Percentiles rank a stretch among this genome's conserved stretches.
Conservation (phyloP, 768 basidiomycete genomes). For the Tephrocybe sp. region DNA sequence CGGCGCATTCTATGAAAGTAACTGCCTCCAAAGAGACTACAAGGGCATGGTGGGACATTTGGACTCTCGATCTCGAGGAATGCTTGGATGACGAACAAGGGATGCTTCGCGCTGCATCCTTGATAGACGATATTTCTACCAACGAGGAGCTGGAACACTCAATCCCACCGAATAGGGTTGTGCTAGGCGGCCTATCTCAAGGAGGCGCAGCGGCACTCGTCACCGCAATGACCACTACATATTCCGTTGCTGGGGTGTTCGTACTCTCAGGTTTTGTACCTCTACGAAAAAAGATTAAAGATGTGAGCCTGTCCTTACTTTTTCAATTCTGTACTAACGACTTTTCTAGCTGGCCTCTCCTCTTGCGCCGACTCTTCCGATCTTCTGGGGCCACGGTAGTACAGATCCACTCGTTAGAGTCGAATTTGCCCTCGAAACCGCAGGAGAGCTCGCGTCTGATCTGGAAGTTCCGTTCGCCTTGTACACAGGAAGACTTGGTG, state of each 20-base stretch:
- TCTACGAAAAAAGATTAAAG: constrained; percentile 49
- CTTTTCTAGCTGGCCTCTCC: constrained; percentile 46
- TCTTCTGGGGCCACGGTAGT: constrained; percentile 77
- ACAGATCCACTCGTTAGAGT: constrained; percentile 59
- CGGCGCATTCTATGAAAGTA: constrained; percentile 35
- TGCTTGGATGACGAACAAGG: constrained; percentile 56
- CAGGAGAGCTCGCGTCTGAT: constrained; percentile 45
- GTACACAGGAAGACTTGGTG: not conserved
- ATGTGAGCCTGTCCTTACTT: constrained; percentile 36
- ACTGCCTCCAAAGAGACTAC: constrained; percentile 39
- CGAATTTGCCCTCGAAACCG: constrained; percentile 43
- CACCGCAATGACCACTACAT: constrained; percentile 48
- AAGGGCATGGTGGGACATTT: constrained; percentile 61
- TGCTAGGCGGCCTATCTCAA: constrained; percentile 75
- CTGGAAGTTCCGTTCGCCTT: constrained; percentile 39
- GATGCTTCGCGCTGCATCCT: constrained; percentile 47
- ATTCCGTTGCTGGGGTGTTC: constrained; percentile 58
- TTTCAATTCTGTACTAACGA: too few species aligned
- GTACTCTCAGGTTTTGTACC: constrained; percentile 66
- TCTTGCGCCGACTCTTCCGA: constrained; percentile 49
- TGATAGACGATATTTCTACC: constrained; percentile 57
- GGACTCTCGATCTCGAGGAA: constrained; percentile 41
- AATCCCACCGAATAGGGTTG: constrained; percentile 56
- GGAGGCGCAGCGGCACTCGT: constrained; percentile 63
- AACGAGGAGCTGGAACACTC: constrained; percentile 53